These are phyloP conservation scores for Abrus precatorius DNA, from an alignment of 306 rosid species.

Conservation along the genomic window DNA sequence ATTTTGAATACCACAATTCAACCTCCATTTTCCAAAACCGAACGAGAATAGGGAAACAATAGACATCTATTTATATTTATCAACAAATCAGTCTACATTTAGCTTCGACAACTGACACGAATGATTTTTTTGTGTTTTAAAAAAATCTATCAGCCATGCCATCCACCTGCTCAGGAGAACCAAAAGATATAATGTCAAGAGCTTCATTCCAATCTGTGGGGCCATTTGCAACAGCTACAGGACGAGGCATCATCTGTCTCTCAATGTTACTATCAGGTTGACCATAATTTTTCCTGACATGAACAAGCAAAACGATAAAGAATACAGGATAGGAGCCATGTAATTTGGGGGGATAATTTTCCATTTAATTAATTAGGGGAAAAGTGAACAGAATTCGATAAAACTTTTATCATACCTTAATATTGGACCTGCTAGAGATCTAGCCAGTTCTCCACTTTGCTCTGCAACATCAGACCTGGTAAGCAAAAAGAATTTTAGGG, in stretches of 20 bases:
- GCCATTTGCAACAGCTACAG: constrained; percentile 65
- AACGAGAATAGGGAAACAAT: neutral
- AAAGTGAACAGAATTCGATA: neutral
- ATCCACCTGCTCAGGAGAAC: constrained; percentile 94
- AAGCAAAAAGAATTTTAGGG: neutral
- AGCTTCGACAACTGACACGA: neutral
- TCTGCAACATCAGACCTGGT: constrained; percentile 87
- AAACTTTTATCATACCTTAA: constrained; percentile 56
- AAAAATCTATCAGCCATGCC: neutral
- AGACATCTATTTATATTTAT: neutral
- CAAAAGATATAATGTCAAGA: constrained; percentile 86
- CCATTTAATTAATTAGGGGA: neutral
- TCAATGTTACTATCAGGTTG: constrained; percentile 77
- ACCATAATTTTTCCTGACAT: constrained; percentile 70
- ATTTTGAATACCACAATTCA: constrained; percentile 41
- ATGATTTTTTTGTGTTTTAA: neutral
- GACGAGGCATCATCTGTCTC: constrained; percentile 68
- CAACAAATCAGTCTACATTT: neutral
- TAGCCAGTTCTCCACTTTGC: constrained; percentile 87
- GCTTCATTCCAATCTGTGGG: constrained; percentile 99
- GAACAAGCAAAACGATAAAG: constrained; percentile 30
- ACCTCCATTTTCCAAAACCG: constrained; percentile 5
- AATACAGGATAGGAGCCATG: neutral
- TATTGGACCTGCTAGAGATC: constrained; percentile 80
- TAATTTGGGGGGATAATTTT: neutral